phyloP scores from a whole-genome alignment of 1,284 basidiomycete genomes.

The Pholiota adiposa region DNA sequence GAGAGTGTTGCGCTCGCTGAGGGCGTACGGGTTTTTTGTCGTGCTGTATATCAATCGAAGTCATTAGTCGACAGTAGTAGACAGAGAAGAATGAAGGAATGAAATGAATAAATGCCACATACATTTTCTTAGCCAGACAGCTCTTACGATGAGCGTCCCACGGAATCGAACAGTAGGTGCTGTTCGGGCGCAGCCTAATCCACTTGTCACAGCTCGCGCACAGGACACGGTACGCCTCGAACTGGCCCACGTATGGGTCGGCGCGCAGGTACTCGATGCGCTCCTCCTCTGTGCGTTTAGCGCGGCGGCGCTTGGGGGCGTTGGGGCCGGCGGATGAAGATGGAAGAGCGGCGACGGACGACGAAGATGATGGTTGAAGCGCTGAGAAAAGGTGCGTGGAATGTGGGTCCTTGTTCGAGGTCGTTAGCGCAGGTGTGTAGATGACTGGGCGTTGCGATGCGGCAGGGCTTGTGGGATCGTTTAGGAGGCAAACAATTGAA shows the following conservation, averaged over 20 bases:
- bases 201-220: conserved; percentile 81
- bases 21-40: conserved; percentile 55
- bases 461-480: conserved; percentile 10
- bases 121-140: conserved; percentile 76
- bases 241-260: conserved; percentile 77
- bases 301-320: conserved; percentile 64
- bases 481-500: conserved; percentile 1
- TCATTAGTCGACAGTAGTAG: not conserved
- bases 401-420: conserved; percentile 43
- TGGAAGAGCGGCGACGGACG: not conserved
- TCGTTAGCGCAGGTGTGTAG: conserved; percentile 31
- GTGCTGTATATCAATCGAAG: conserved; percentile 33
- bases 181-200: conserved; percentile 80
- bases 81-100: conserved; percentile 3
- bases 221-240: conserved; percentile 77
- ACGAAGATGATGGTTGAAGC: not conserved
- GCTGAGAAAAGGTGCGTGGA: not conserved
- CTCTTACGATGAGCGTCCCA: conserved; percentile 80
- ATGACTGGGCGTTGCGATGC: not conserved
- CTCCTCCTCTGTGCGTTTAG: conserved; percentile 79
- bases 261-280: conserved; percentile 72
- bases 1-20: conserved; percentile 60
- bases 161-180: conserved; percentile 82
- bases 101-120: conserved; percentile 16
- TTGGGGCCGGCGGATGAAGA: conserved; percentile 35